Base-by-base conservation (phyloP, 257 asterid genomes). In the Pogostemon cablin region DNA sequence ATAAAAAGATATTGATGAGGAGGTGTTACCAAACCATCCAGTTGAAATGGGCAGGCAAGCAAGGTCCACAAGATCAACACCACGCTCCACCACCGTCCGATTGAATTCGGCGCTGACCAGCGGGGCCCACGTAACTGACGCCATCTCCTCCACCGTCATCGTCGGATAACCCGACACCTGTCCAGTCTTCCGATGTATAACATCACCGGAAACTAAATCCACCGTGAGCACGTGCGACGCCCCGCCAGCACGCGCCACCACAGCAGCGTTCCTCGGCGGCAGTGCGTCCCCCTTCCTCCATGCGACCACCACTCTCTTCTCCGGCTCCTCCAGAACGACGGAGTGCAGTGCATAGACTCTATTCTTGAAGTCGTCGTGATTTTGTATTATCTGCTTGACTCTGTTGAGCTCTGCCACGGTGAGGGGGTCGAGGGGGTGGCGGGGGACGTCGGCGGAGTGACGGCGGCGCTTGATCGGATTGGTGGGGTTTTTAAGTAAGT, bases 341-440 rank as follows among this genome's bases (percentile, higher is more conserved):
- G 96, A 85, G 69, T 93, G 98, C 17, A 93, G 90, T 0, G 92
- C 92, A 43, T 80, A 88, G 15, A 70, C 84, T 4, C 61, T 72
- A 79, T 79, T 72, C 63, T 12, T 47, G 85, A 87, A 90, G 6
- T 75, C 62, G 7, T 57, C 62, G 25, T 84, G 78, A 6, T 76
- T 72, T 32, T 65, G 74, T 12, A 88, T 57, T 61, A 77, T 65
- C 4, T 50, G 61, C 4, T 80, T 82, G 5, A 88, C 89, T 25
- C 49, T 77, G 64, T 75, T 82, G 25, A 88, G 62, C 73, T 93
- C 98, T 0, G 80, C 11, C 1, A 91, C 43, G 12, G 97, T 90
- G 37, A 93, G 87, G 3, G 98, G 98, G 75, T 93, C 98, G 17
- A 93, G 87, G 0, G 98, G 98, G 85, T 93, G 96, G 80, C 47